Evolutionary conservation across 345 rosid species (phyloP).

Genomic region (Eucalyptus brandiana): DNA sequence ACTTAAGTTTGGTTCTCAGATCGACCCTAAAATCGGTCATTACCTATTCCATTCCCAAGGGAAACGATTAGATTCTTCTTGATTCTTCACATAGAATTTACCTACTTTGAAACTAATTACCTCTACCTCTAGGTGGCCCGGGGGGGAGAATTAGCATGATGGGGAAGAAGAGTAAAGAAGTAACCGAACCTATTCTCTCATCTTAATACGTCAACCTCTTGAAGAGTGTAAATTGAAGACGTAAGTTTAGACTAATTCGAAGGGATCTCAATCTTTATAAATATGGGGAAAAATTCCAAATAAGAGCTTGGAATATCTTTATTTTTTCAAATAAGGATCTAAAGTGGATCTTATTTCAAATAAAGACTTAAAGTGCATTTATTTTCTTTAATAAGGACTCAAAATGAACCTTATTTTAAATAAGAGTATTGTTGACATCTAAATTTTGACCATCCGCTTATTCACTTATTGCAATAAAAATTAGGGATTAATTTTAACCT

Average conservation of each 20-base stretch:
- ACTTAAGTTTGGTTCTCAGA: not conserved
- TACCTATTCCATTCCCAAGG: not conserved
- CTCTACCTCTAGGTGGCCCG: not conserved
- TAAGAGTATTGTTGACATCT: not conserved
- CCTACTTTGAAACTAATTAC: not conserved
- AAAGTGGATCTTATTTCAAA: too few relatives aligned
- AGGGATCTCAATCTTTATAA: not conserved
- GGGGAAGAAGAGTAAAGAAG: not conserved
- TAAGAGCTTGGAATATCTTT: too few relatives aligned
- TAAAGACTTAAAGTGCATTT: not conserved
- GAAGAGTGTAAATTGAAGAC: not conserved
- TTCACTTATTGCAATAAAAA: too few relatives aligned
- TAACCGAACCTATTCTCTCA: not conserved
- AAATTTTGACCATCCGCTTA: too few relatives aligned
- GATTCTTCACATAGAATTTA: too few relatives aligned
- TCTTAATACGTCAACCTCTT: not conserved
- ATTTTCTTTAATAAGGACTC: too few relatives aligned
- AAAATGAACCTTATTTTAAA: too few relatives aligned
- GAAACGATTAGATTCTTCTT: too few relatives aligned
- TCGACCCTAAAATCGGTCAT: rapidly evolving
- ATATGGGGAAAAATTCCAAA: not conserved
- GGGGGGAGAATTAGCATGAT: not conserved
- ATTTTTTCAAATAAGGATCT: too few relatives aligned
- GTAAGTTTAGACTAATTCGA: not conserved
- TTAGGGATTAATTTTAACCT: too few relatives aligned